Conservation (phyloP, 495 filamentous ascomycete genomes). For the Neurospora cerealis region DNA sequence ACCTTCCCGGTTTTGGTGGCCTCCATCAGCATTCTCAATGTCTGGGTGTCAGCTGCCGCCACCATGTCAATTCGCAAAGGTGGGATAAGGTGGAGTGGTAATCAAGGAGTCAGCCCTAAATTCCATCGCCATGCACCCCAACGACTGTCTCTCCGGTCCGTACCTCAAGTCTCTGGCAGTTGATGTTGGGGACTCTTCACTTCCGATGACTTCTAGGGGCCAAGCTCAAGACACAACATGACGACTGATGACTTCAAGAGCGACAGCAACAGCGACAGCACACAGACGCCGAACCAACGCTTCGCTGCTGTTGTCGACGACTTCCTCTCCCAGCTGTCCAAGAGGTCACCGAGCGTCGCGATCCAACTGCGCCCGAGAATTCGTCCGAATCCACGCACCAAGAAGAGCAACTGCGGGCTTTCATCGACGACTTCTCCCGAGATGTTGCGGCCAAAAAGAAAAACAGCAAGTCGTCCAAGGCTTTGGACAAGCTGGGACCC, state of each 20-base stretch:
- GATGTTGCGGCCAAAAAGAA: neutral
- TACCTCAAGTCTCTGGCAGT: neutral
- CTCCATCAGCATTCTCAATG: neutral
- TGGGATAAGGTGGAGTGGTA: neutral
- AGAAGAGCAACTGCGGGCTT: neutral
- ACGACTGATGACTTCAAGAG: neutral
- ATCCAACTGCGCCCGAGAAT: neutral
- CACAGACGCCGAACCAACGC: neutral
- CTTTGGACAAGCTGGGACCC: neutral
- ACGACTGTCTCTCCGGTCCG: neutral
- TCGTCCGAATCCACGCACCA: neutral
- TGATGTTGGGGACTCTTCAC: neutral
- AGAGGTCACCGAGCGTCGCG: neutral
- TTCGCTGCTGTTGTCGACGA: conserved; percentile 6
- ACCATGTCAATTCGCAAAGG: neutral
- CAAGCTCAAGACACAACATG: neutral
- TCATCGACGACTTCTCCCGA: neutral
- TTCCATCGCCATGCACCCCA: too few relatives aligned
- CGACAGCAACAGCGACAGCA: neutral
- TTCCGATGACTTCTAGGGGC: neutral
- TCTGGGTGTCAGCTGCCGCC: neutral
- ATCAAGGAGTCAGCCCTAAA: neutral
- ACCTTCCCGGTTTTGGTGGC: neutral
- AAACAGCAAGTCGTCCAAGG: neutral
- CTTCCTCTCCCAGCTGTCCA: conserved; percentile 2